Evolutionary conservation across 2,329 filamentous ascomycete genomes (phyloP).

Genomic region (Ramularia collo-cygni): DNA sequence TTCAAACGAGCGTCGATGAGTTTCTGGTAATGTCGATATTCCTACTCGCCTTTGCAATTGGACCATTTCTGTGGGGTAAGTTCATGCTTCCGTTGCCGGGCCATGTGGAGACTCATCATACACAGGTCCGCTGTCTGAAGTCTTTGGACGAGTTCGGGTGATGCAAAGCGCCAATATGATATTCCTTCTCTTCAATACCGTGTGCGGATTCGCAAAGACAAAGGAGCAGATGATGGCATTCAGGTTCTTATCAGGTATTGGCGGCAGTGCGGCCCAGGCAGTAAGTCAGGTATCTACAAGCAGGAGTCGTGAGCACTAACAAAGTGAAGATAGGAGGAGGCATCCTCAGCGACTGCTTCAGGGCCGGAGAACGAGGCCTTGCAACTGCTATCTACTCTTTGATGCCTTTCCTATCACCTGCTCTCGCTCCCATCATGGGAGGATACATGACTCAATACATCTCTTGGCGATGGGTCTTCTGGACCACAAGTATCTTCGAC

Average conservation of each 20-base stretch:
- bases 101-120: slow-evolving; percentile 39
- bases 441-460: slow-evolving; percentile 56
- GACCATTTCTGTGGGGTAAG: slow-evolving; percentile 24
- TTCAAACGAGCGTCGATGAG: slow-evolving; percentile 19
- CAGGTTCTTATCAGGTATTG: slow-evolving; percentile 27
- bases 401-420: slow-evolving; percentile 25
- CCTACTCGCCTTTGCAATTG: slow-evolving; percentile 26
- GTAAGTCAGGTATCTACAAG: slow-evolving; percentile 9
- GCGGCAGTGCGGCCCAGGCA: slow-evolving; percentile 27
- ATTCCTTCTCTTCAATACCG: slow-evolving; percentile 27
- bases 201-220: slow-evolving; percentile 27
- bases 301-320: too few relatives aligned
- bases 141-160: slow-evolving; percentile 26
- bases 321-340: slow-evolving; percentile 19
- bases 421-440: slow-evolving; percentile 52
- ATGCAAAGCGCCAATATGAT: slow-evolving; percentile 28
- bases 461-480: slow-evolving; percentile 77
- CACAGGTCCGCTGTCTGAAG: slow-evolving; percentile 30
- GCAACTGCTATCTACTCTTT: slow-evolving; percentile 27
- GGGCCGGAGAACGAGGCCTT: slow-evolving; percentile 24
- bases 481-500: slow-evolving; percentile 71
- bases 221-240: slow-evolving; percentile 28
- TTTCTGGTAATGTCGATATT: slow-evolving; percentile 29
- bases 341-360: slow-evolving; percentile 26
- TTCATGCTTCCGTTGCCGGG: background rate